A percentile compares a stretch with the other conserved stretches of the same genome.
phyloP scores from a whole-genome alignment of 106 monocot genomes.

The Narthecium ossifragum region DNA sequence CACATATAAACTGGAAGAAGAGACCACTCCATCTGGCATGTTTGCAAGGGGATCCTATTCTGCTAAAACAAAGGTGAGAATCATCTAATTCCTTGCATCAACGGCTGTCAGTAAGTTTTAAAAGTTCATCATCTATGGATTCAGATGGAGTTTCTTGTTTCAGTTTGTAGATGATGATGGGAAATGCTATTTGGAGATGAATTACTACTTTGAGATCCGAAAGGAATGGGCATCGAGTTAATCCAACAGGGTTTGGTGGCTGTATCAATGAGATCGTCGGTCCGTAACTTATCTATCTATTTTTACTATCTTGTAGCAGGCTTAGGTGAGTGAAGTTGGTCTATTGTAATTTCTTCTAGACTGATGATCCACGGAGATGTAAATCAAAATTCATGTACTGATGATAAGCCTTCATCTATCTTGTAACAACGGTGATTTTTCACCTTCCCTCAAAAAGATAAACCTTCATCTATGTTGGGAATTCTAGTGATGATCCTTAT shows the following conservation, averaged over 20 bases:
- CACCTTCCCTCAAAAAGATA: background rate
- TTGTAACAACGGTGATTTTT: background rate
- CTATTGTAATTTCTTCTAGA: background rate
- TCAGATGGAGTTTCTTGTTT: background rate
- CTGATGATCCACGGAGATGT: background rate
- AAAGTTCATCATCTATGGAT: background rate
- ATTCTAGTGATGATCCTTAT: background rate
- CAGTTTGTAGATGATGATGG: constrained; percentile 22
- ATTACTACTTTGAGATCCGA: constrained; percentile 16
- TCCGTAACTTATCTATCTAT: background rate
- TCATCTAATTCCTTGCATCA: background rate
- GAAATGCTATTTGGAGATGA: constrained; percentile 15
- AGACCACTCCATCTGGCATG: constrained; percentile 81
- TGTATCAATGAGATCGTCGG: background rate
- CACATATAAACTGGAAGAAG: constrained; percentile 68
- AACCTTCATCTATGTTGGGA: background rate
- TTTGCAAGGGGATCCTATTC: constrained; percentile 82
- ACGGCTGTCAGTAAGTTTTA: background rate
- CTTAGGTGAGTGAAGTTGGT: background rate
- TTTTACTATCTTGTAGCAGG: background rate
- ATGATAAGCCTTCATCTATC: background rate
- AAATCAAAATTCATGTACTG: background rate
- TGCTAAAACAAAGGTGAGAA: constrained; percentile 65
- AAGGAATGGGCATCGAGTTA: constrained; percentile 3
- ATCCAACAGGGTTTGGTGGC: background rate